phyloP scores from a whole-genome alignment of 306 rosid species.

The Quercus agrifolia region DNA sequence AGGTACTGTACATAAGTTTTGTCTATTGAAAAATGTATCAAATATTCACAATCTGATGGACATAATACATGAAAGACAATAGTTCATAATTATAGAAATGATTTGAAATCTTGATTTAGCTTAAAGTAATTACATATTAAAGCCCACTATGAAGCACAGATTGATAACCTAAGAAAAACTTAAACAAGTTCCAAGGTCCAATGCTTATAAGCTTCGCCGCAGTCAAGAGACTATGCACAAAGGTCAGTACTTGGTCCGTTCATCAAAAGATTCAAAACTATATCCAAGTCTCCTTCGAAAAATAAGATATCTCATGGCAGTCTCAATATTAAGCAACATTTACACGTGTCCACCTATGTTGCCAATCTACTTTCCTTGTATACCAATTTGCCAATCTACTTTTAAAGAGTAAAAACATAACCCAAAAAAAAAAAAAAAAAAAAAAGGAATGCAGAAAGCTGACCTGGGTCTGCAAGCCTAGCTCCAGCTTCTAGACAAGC shows the following conservation, averaged over 20 bases:
- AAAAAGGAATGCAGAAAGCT: neutral
- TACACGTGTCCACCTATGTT: neutral
- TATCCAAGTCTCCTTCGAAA: neutral
- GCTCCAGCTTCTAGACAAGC: conserved; percentile 97
- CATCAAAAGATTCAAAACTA: neutral
- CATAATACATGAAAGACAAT: neutral
- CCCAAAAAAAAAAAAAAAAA: neutral
- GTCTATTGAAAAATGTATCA: neutral
- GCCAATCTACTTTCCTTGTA: neutral
- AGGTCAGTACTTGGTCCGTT: neutral
- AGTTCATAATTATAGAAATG: neutral
- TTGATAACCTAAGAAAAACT: neutral
- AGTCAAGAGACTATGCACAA: neutral
- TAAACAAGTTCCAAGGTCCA: neutral
- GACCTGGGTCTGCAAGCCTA: conserved; percentile 85
- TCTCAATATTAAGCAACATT: neutral
- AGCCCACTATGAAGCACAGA: neutral
- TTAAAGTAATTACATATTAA: neutral
- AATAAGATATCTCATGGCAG: neutral
- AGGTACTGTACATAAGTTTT: too few relatives aligned
- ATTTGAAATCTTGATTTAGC: neutral
- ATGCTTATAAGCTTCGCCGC: neutral
- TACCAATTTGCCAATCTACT: neutral
- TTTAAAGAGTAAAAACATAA: neutral
- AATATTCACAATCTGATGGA: neutral